These are phyloP conservation scores for Pleurotus sapidus DNA, from an alignment of 768 basidiomycete species.

Conservation along the genomic window DNA sequence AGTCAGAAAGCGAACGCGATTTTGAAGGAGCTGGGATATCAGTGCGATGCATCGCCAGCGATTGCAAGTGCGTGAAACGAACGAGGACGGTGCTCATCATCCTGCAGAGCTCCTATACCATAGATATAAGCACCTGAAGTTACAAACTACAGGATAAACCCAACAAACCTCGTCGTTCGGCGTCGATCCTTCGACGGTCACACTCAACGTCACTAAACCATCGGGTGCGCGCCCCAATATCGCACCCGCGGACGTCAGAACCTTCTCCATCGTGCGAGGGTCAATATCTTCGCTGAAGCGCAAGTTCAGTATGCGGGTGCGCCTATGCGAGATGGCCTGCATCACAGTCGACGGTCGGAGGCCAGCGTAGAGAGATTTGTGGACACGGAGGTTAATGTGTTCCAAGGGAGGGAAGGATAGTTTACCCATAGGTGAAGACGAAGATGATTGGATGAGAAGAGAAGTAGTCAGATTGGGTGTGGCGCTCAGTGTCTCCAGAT, in stretches of 20 bases:
- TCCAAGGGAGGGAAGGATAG: slow-evolving; percentile 5
- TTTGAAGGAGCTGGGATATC: neutral
- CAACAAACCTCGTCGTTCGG: slow-evolving; percentile 22
- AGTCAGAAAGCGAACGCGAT: neutral
- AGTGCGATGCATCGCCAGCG: neutral
- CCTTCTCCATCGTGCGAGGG: slow-evolving; percentile 42
- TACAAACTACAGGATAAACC: neutral
- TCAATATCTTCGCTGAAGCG: slow-evolving; percentile 39
- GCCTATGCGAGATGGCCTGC: slow-evolving; percentile 23
- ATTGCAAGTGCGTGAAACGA: neutral
- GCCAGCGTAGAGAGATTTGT: slow-evolving; percentile 41
- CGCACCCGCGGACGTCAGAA: slow-evolving; percentile 37
- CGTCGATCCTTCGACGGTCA: slow-evolving; percentile 23
- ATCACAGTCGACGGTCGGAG: slow-evolving; percentile 42
- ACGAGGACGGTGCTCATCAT: neutral
- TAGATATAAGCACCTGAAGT: neutral
- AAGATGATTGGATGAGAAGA: neutral
- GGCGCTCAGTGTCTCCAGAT: neutral
- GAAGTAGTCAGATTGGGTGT: slow-evolving; percentile 5
- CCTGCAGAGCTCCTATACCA: neutral
- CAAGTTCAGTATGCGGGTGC: slow-evolving; percentile 28
- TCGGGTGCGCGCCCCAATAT: slow-evolving; percentile 23
- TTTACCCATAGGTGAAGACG: neutral
- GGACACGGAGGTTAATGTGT: slow-evolving; percentile 22
- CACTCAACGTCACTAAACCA: slow-evolving; percentile 23